Percentiles rank a stretch among this genome's conserved stretches.
These are phyloP conservation scores for Jacaranda copaia DNA, from an alignment of 257 asterid species.

Conservation along the genomic window DNA sequence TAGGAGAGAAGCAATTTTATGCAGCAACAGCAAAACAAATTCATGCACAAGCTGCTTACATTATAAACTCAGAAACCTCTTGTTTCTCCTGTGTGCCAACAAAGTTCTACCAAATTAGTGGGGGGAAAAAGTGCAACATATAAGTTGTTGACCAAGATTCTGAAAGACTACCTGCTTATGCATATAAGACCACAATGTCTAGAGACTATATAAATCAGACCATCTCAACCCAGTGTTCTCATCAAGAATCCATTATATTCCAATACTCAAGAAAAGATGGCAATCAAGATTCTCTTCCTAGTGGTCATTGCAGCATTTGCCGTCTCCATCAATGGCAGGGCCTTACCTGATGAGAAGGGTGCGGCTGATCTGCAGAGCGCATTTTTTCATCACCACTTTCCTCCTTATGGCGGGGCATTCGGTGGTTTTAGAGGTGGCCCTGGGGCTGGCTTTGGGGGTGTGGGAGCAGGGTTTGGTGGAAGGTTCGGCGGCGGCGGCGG, in stretches of 20 bases:
- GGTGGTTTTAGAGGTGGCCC: constrained; percentile 34
- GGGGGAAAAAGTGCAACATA: not conserved
- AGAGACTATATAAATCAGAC: constrained; percentile 37
- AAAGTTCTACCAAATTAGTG: constrained; percentile 23
- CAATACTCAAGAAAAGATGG: constrained; percentile 25
- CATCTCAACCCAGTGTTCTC: constrained; percentile 14
- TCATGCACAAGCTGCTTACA: not conserved
- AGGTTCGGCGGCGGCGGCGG: not conserved
- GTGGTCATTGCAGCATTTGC: constrained; percentile 35
- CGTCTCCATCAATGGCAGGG: constrained; percentile 32
- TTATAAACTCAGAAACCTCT: not conserved
- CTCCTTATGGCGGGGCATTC: constrained; percentile 31
- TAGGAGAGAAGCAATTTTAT: not conserved
- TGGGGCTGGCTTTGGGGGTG: constrained; percentile 32
- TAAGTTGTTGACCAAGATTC: not conserved
- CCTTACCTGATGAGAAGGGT: not conserved
- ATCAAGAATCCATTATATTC: constrained; percentile 16
- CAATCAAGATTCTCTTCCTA: constrained; percentile 34
- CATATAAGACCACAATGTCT: not conserved
- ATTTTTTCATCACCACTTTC: constrained; percentile 38
- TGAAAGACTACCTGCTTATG: not conserved
- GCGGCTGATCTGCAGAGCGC: constrained; percentile 30
- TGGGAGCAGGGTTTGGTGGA: constrained; percentile 24
- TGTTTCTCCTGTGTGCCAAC: constrained; percentile 17
- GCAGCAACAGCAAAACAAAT: not conserved